These are phyloP conservation scores for Phytomonas francai DNA, from an alignment of 208 protist species.

Conservation along the genomic window DNA sequence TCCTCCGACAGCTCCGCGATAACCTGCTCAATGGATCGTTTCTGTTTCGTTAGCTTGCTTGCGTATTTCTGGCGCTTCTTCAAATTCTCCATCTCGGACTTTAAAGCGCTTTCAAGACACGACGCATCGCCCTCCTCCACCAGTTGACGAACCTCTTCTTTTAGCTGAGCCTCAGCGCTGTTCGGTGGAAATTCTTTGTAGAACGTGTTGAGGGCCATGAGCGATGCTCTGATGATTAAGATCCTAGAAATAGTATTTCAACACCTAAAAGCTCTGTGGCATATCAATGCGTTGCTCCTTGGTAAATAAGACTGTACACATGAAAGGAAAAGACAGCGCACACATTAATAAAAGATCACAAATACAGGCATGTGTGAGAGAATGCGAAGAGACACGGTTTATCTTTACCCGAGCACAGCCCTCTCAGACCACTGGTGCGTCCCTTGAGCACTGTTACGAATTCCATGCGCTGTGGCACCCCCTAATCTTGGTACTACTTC, in stretches of 20 bases:
- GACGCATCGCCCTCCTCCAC: constrained; percentile 21
- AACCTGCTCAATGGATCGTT: constrained; percentile 48
- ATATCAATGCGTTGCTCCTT: neutral
- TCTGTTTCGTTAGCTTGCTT: constrained; percentile 27
- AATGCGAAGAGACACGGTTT: neutral
- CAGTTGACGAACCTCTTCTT: constrained; percentile 19
- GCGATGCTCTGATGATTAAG: neutral
- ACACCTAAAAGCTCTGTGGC: neutral
- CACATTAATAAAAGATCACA: neutral
- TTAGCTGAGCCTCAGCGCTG: neutral
- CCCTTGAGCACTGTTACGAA: neutral
- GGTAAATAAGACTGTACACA: neutral
- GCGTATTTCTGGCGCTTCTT: constrained; percentile 9
- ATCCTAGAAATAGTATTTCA: neutral
- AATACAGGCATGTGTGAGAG: neutral
- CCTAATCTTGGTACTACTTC: neutral
- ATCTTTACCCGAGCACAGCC: neutral
- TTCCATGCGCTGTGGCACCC: neutral
- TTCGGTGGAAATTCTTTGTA: neutral
- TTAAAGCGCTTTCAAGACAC: neutral
- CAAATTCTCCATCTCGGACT: constrained; percentile 40
- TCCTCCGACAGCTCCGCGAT: constrained; percentile 26
- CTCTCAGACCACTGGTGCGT: neutral
- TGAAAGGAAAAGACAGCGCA: neutral
- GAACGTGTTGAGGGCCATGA: neutral